Evolutionary conservation across 306 rosid genomes (phyloP).

Genomic region (Ceratonia siliqua): DNA sequence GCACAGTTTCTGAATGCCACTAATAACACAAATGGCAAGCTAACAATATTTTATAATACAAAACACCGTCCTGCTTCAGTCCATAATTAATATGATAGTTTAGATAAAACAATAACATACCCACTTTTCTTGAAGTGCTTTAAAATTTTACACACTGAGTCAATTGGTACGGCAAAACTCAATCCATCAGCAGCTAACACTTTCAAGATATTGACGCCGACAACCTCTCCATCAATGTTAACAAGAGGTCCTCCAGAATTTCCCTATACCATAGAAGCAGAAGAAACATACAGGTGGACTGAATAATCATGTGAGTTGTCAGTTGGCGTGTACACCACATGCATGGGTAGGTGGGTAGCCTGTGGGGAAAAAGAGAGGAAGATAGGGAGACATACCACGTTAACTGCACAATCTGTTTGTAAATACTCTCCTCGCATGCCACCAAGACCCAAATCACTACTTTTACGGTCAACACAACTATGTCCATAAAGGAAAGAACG

Average conservation of each 20-base stretch:
- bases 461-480: conserved; percentile 89
- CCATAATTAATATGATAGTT: conserved; percentile 2
- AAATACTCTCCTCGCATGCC: conserved; percentile 79
- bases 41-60: conserved; percentile 17
- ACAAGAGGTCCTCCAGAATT: conserved; percentile 96
- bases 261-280: conserved; percentile 54
- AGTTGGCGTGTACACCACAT: conserved; percentile 15
- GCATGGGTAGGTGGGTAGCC: conserved; percentile 1
- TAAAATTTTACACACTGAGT: conserved; percentile 66
- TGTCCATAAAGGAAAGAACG: conserved; percentile 16
- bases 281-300: conserved; percentile 14
- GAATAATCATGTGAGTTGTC: neutral
- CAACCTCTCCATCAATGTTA: conserved; percentile 86
- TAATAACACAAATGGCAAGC: conserved; percentile 17
- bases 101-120: conserved; percentile 39
- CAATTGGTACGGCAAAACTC: conserved; percentile 87
- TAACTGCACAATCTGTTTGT: conserved; percentile 83
- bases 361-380: conserved; percentile 28
- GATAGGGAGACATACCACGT: conserved; percentile 48
- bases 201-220: conserved; percentile 86
- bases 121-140: conserved; percentile 83
- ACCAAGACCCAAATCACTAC: conserved; percentile 88
- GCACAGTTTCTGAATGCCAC: conserved; percentile 7
- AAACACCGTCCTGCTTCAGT: neutral
- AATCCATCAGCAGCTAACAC: conserved; percentile 75